Percentiles rank a stretch among this genome's conserved stretches.
Evolutionary conservation across 2,329 filamentous ascomycete species (phyloP).

Genomic region (Clonostachys rosea): DNA sequence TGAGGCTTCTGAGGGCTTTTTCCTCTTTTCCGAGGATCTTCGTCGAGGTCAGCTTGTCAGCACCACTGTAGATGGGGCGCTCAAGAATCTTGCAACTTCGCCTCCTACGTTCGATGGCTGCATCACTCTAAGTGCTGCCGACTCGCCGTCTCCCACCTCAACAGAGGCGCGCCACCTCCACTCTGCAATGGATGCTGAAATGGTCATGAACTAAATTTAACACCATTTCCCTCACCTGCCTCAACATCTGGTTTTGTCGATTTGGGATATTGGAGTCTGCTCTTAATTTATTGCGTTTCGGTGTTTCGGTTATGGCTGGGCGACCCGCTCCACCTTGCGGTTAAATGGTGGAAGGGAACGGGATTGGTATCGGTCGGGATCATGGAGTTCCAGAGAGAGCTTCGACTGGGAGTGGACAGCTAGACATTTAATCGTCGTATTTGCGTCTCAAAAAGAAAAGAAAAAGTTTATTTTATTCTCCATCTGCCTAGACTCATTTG

Average conservation of each 20-base stretch:
- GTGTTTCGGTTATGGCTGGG: background rate
- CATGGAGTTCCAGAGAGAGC: too few species aligned
- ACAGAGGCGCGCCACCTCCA: slow-evolving; percentile 2
- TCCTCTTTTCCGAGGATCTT: slow-evolving; percentile 59
- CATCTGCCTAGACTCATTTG: too few species aligned
- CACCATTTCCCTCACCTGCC: background rate
- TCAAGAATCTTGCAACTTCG: slow-evolving; percentile 51
- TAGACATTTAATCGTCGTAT: too few species aligned
- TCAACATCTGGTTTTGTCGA: background rate
- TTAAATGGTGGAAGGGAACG: too few species aligned
- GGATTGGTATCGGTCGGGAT: too few species aligned
- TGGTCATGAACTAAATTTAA: slow-evolving; percentile 5
- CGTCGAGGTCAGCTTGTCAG: slow-evolving; percentile 60
- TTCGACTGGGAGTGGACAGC: too few species aligned
- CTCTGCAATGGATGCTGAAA: slow-evolving; percentile 3
- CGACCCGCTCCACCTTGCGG: background rate
- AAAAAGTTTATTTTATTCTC: too few species aligned
- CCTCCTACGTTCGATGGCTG: slow-evolving; percentile 54
- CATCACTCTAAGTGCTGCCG: slow-evolving; percentile 41
- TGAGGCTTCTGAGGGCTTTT: slow-evolving; percentile 57
- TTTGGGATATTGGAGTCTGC: background rate
- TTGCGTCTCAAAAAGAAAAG: too few species aligned
- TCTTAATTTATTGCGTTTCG: background rate
- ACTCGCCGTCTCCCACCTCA: slow-evolving; percentile 28
- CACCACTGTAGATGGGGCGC: slow-evolving; percentile 44